Percentiles rank a stretch among this genome's conserved stretches.
phyloP scores from a whole-genome alignment of 192 early-diverging fungal genomes.

The Mortierella antarctica region DNA sequence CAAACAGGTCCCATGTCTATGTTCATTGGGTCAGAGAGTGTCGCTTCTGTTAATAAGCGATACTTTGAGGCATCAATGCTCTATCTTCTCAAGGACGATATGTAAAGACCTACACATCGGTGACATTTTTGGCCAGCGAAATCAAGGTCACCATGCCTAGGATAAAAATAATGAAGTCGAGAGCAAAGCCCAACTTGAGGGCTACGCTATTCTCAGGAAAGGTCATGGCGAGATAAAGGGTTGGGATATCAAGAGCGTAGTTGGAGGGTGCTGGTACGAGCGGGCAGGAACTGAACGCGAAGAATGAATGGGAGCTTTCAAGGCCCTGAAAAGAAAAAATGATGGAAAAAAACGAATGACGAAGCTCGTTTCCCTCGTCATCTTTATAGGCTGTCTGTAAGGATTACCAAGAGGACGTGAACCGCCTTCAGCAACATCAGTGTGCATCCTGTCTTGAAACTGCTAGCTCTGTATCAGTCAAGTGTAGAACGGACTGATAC shows the following conservation, averaged over 20 bases:
- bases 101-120: background rate
- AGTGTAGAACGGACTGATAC: no score
- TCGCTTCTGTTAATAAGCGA: background rate
- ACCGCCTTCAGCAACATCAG: no score
- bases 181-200: constrained; percentile 25
- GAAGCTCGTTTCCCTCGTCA: no score
- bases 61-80: background rate
- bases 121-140: background rate
- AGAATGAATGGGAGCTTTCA: no score
- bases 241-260: background rate
- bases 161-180: constrained; percentile 7
- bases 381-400: no score
- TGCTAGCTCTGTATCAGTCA: no score
- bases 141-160: constrained; percentile 8
- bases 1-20: no score
- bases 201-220: constrained; percentile 12
- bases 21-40: background rate
- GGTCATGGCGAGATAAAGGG: constrained; percentile 17
- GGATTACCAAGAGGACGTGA: no score
- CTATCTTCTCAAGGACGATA: background rate
- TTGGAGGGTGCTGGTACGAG: no score
- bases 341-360: no score
- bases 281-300: no score
- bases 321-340: background rate
- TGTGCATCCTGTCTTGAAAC: no score